These are phyloP conservation scores for Botrytis galanthina DNA, from an alignment of 2,329 filamentous ascomycete species.

Conservation along the genomic window DNA sequence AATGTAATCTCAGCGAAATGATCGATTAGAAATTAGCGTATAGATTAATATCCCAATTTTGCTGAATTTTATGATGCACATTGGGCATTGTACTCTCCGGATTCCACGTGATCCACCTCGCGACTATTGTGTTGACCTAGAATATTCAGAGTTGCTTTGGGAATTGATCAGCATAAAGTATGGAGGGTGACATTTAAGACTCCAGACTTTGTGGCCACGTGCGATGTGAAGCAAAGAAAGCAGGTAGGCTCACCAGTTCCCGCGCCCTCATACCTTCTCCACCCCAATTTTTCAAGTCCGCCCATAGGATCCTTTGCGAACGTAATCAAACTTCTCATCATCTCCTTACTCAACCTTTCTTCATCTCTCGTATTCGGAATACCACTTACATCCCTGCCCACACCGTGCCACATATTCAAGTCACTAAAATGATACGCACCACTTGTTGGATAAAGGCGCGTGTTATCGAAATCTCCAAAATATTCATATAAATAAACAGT, in stretches of 20 bases:
- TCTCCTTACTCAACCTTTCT: background rate
- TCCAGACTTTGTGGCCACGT: background rate
- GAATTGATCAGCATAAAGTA: background rate
- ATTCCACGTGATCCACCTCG: background rate
- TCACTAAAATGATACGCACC: slow-evolving; percentile 41
- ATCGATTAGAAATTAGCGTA: background rate
- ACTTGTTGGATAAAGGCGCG: slow-evolving; percentile 32
- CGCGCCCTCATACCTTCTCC: background rate
- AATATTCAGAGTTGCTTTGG: background rate
- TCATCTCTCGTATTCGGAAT: slow-evolving; percentile 9
- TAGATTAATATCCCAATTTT: background rate
- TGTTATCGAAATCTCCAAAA: slow-evolving; percentile 41
- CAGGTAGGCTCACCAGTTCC: background rate
- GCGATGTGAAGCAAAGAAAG: no score
- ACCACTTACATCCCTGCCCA: slow-evolving; percentile 6
- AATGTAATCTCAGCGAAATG: background rate
- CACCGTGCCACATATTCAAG: slow-evolving; percentile 24
- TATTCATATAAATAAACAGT: slow-evolving; percentile 43
- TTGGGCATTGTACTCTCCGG: background rate
- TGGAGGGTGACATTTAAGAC: background rate
- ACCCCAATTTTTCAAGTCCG: background rate
- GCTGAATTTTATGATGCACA: background rate
- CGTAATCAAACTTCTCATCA: background rate
- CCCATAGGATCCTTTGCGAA: background rate
- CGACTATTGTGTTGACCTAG: background rate